Percentiles rank a stretch among this genome's conserved stretches.
Evolutionary conservation across 768 basidiomycete species (phyloP).

Genomic region (Suillus discolor): DNA sequence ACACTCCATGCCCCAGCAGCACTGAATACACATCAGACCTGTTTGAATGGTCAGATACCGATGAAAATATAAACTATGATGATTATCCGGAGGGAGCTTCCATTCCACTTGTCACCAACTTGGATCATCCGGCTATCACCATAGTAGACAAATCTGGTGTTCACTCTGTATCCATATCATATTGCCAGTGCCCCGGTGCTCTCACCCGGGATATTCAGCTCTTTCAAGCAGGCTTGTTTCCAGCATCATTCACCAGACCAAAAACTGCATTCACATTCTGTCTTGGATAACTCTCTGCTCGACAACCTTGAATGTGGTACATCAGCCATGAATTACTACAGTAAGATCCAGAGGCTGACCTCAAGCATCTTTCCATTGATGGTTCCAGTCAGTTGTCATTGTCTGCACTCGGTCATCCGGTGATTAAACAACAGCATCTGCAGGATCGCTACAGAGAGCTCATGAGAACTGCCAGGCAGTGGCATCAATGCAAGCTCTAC

Average conservation of each 20-base stretch:
- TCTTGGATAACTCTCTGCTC: neutral
- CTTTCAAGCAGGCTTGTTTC: neutral
- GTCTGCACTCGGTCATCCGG: neutral
- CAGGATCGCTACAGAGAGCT: conserved; percentile 21
- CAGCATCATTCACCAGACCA: neutral
- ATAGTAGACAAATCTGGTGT: neutral
- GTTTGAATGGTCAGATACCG: conserved; percentile 1
- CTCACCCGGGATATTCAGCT: neutral
- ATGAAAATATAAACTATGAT: neutral
- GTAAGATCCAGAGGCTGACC: neutral
- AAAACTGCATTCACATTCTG: conserved; percentile 1
- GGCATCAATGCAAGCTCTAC: conserved; percentile 18
- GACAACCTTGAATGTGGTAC: neutral
- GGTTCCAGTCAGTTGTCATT: neutral
- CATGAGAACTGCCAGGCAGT: conserved; percentile 17
- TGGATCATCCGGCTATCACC: neutral
- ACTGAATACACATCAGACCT: neutral
- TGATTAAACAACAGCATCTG: neutral
- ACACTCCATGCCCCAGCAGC: neutral
- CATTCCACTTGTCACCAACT: neutral
- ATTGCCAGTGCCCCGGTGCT: neutral
- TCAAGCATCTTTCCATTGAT: neutral
- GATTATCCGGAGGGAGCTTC: neutral
- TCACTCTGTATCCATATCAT: neutral
- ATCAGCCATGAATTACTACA: neutral